These are phyloP conservation scores for Dictyostelium purpureum DNA, from an alignment of 78 protist species.

Conservation along the genomic window DNA sequence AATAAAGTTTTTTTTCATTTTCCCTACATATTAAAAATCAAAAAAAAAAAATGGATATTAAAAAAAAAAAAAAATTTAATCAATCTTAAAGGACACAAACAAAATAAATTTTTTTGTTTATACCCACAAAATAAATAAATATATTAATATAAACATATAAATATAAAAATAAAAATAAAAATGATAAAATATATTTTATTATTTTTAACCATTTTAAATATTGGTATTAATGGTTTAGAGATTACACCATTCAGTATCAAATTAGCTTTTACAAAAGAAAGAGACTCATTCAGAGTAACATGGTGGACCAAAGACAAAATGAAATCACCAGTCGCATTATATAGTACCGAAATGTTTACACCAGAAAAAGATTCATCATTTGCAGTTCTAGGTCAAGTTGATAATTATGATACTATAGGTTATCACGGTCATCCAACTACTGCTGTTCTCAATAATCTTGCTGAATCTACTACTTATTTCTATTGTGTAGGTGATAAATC, in stretches of 20 bases:
- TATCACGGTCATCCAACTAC: neutral
- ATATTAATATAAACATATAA: no score
- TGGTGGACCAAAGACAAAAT: neutral
- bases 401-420: neutral
- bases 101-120: no score
- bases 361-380: neutral
- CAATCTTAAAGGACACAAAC: no score
- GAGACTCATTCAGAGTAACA: neutral
- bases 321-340: neutral
- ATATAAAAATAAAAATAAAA: no score
- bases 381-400: neutral
- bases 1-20: no score
- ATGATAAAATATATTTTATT: neutral
- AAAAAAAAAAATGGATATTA: no score
- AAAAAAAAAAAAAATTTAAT: no score
- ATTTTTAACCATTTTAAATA: neutral
- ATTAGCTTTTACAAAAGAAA: conserved; percentile 11
- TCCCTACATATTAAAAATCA: no score
- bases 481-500: conserved; percentile 37
- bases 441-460: neutral
- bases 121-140: no score
- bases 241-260: conserved; percentile 2
- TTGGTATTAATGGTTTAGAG: neutral
- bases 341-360: neutral
- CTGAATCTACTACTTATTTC: neutral